These are phyloP conservation scores for Sodiomyces alkalinus DNA, from an alignment of 2,329 filamentous ascomycete genomes.

Conservation along the genomic window DNA sequence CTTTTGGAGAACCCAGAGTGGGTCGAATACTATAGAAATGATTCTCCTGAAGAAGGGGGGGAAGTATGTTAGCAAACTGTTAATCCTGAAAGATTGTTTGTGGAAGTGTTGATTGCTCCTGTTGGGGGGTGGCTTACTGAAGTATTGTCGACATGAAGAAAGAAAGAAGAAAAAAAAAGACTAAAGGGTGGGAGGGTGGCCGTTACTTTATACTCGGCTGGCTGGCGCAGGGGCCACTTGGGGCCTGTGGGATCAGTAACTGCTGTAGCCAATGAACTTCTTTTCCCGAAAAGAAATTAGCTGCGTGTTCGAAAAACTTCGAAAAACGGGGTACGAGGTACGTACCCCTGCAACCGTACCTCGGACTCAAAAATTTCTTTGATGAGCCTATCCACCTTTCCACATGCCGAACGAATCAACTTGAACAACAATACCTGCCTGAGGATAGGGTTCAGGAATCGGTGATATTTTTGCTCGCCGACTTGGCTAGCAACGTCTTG, in stretches of 20 bases:
- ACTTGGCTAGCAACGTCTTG: too few species aligned
- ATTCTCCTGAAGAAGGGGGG: constrained; percentile 45
- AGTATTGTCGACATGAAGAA: constrained; percentile 49
- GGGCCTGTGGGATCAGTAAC: neutral
- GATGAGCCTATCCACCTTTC: too few species aligned
- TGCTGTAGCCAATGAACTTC: neutral
- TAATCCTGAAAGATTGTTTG: neutral
- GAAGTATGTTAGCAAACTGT: constrained; percentile 9
- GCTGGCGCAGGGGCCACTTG: neutral
- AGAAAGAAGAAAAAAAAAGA: constrained; percentile 25
- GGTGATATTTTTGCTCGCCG: too few species aligned
- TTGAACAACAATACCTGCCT: too few species aligned
- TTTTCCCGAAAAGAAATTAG: too few species aligned
- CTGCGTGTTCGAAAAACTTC: too few species aligned
- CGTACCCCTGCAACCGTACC: constrained; percentile 1
- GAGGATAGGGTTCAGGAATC: too few species aligned
- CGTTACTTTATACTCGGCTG: constrained; percentile 23
- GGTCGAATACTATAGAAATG: constrained; percentile 97
- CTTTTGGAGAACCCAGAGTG: constrained; percentile 80
- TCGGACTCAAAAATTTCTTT: too few species aligned
- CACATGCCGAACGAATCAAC: too few species aligned
- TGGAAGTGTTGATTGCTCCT: constrained; percentile 5
- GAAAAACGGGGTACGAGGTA: too few species aligned
- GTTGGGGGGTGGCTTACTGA: constrained; percentile 29
- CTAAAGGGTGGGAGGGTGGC: constrained; percentile 15